Evolutionary conservation across 2,329 filamentous ascomycete genomes (phyloP), one percentile per base, ranked within the genome.

Genomic region (Teratosphaeriaceae sp.): DNA sequence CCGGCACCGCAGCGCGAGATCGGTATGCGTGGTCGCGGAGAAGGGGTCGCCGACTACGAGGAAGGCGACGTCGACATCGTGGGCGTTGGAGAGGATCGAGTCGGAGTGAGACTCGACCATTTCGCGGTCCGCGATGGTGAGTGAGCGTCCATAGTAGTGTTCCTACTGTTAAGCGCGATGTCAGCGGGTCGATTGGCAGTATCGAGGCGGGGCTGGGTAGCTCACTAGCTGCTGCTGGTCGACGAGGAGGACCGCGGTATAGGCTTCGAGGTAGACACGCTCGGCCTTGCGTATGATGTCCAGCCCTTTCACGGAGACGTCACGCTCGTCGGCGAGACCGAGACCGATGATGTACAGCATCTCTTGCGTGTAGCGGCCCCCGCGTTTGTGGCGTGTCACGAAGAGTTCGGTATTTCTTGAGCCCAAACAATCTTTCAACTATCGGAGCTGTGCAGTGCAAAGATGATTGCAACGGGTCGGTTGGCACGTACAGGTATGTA

Each of bases 41-140:
- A 97, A 98, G 19, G 92, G 92, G 72, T 98, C 92, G 44, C 92
- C 92, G 7, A 98, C 92, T 8, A 98, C 92, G 19, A 94, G 79
- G 65, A 98, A 96, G 20, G 89, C 92, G 47, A 98, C 81, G 56
- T 98, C 89, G 46, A 81, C 79, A 51, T 80, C 85, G 56, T 88
- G 79, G 20, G 92, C 89, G 54, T 84, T 80, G 52, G 78, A 76
- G 26, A 98, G 78, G 61, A 98, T 97, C 55, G 90, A 85, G 67
- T 97, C 89, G 65, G 87, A 94, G 53, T 84, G 80, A 7, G 82
- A 92, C 67, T 98, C 92, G 68, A 98, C 92, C 79, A 95, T 88
- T 65, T 98, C 92, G 42, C 92, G 86, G 73, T 97, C 90, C 54
- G 92, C 92, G 45, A 95, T 72, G 45, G 87, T 84, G 47, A 98